Evolutionary conservation across 2,329 filamentous ascomycete species (phyloP).

Genomic region (Fusarium stilboides): DNA sequence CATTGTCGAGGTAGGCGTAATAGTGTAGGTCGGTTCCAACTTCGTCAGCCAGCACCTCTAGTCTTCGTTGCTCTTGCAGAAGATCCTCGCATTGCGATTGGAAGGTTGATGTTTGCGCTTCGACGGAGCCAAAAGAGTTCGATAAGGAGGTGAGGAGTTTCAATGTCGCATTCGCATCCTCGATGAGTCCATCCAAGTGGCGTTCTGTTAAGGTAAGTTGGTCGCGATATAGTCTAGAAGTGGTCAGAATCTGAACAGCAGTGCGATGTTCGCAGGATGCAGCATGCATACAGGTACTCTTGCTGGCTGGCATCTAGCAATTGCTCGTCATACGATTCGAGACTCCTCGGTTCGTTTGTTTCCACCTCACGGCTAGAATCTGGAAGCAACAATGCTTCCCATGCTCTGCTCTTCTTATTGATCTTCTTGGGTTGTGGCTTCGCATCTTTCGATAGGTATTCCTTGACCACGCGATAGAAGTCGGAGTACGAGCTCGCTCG

Average conservation of each 20-base stretch:
- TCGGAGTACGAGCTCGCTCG: slow-evolving; percentile 83
- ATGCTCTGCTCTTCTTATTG: slow-evolving; percentile 61
- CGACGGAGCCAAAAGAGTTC: slow-evolving; percentile 88
- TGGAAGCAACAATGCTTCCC: slow-evolving; percentile 65
- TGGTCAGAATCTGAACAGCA: slow-evolving; percentile 50
- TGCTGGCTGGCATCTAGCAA: slow-evolving; percentile 87
- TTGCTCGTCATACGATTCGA: slow-evolving; percentile 69
- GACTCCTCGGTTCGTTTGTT: slow-evolving; percentile 40
- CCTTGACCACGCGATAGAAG: slow-evolving; percentile 76
- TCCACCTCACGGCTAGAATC: slow-evolving; percentile 39
- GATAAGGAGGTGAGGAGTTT: slow-evolving; percentile 84
- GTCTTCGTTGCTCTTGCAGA: slow-evolving; percentile 82
- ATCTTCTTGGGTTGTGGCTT: slow-evolving; percentile 58
- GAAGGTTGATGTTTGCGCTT: slow-evolving; percentile 93
- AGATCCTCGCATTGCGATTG: slow-evolving; percentile 92
- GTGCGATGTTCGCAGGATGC: neutral
- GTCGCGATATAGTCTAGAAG: slow-evolving; percentile 78
- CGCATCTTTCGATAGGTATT: slow-evolving; percentile 69
- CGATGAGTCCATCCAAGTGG: slow-evolving; percentile 84
- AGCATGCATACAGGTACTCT: slow-evolving; percentile 79
- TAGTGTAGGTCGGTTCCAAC: slow-evolving; percentile 93
- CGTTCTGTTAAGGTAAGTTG: slow-evolving; percentile 85
- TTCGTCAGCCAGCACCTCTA: slow-evolving; percentile 84
- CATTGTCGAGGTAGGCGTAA: slow-evolving; percentile 93
- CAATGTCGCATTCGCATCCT: slow-evolving; percentile 83